Evolutionary conservation across 2,329 filamentous ascomycete species (phyloP).

Genomic region (Akanthomyces uredinophilus): DNA sequence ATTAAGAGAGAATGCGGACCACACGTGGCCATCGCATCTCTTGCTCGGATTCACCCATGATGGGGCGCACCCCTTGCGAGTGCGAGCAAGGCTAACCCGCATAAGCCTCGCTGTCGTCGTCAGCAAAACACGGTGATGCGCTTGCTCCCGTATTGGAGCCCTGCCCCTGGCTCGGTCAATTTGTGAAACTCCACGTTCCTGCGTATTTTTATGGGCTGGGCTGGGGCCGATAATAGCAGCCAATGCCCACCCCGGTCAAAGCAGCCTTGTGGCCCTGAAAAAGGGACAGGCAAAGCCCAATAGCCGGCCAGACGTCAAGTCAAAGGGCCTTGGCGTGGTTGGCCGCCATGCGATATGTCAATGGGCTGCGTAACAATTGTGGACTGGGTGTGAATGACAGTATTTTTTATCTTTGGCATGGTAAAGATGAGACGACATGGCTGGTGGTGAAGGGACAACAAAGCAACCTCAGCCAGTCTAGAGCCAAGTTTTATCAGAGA

Average conservation of each 20-base stretch:
- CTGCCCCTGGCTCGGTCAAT: too few species aligned
- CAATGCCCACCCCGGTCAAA: background rate
- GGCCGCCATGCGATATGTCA: background rate
- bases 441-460: too few species aligned
- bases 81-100: too few species aligned
- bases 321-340: background rate
- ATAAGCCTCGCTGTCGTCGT: background rate
- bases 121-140: background rate
- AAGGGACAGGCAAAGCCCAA: background rate
- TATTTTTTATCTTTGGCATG: background rate
- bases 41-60: conserved; percentile 1
- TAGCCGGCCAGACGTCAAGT: background rate
- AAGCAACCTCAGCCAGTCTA: too few species aligned
- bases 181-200: background rate
- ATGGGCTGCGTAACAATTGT: background rate
- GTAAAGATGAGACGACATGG: background rate
- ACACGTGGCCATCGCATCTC: conserved; percentile 6
- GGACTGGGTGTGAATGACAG: background rate
- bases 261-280: background rate
- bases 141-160: background rate
- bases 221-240: background rate
- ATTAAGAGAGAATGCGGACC: background rate
- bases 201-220: background rate
- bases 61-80: too few species aligned
- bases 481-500: too few species aligned